Percentiles rank a stretch among this genome's conserved stretches.
Evolutionary conservation across 2,329 filamentous ascomycete species (phyloP).

Genomic region (Didymella lethalis): DNA sequence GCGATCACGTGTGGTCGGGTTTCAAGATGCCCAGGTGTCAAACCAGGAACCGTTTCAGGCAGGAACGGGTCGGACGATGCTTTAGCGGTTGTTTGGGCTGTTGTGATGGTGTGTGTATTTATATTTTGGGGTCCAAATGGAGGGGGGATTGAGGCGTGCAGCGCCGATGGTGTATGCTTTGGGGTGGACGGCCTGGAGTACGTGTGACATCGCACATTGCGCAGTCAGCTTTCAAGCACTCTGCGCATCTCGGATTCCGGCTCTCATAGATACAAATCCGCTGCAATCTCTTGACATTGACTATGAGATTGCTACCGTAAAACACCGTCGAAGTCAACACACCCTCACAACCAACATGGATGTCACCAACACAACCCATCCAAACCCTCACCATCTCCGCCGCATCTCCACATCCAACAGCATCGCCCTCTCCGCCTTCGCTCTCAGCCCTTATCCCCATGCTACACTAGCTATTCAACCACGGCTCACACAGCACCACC

Average conservation of each 20-base stretch:
- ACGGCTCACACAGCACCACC: constrained; percentile 49
- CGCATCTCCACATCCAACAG: constrained; percentile 46
- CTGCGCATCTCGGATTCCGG: constrained; percentile 17
- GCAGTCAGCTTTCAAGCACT: constrained; percentile 4
- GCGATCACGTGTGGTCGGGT: constrained; percentile 37
- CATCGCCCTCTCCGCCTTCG: constrained; percentile 48
- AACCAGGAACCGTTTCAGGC: constrained; percentile 41
- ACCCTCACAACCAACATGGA: neutral
- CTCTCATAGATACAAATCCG: constrained; percentile 6
- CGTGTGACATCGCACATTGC: constrained; percentile 22
- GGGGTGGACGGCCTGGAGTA: constrained; percentile 8
- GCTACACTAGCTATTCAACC: constrained; percentile 49
- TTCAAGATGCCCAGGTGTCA: constrained; percentile 33
- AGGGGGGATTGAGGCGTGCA: neutral
- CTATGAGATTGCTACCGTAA: neutral
- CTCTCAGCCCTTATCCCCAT: constrained; percentile 49
- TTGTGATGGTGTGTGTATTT: neutral
- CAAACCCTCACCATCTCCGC: constrained; percentile 43
- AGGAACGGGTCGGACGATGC: constrained; percentile 30
- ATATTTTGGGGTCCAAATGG: too few relatives aligned
- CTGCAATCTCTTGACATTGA: neutral
- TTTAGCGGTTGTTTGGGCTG: constrained; percentile 22
- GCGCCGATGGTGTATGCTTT: constrained; percentile 1
- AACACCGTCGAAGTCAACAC: neutral
- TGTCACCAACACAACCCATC: constrained; percentile 25